phyloP scores from a whole-genome alignment of 2,329 filamentous ascomycete species.

The Exophiala dermatitidis region DNA sequence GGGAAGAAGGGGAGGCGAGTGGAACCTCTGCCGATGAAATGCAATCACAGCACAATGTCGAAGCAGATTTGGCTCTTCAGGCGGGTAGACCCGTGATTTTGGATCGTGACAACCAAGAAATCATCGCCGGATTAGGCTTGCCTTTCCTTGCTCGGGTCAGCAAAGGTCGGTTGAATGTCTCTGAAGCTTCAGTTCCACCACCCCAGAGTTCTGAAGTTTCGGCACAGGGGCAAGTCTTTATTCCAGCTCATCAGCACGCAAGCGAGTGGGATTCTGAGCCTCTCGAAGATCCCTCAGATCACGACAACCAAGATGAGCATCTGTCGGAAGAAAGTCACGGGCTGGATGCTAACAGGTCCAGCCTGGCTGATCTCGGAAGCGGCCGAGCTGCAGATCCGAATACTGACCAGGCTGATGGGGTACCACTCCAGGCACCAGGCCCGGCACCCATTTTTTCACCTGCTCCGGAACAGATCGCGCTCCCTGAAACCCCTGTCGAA shows the following conservation, averaged over 20 bases:
- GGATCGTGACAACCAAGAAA: conserved; percentile 7
- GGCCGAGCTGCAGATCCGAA: too few relatives aligned
- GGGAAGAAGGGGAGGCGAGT: conserved; percentile 4
- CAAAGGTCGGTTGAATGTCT: conserved; percentile 18
- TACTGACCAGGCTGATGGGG: too few relatives aligned
- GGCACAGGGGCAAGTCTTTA: conserved; percentile 17
- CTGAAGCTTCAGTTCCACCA: conserved; percentile 17
- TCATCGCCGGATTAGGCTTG: conserved; percentile 5
- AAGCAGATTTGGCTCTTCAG: conserved; percentile 2
- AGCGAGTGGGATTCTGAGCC: not conserved
- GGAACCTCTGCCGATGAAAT: not conserved
- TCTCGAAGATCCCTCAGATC: conserved; percentile 1
- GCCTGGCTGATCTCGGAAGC: too few relatives aligned
- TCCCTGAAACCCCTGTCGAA: not conserved
- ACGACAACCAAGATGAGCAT: not conserved
- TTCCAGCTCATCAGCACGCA: conserved; percentile 8
- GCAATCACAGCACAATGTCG: not conserved
- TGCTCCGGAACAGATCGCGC: not conserved
- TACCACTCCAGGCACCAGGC: too few relatives aligned
- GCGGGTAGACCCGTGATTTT: not conserved
- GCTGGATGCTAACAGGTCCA: not conserved
- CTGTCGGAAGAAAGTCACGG: not conserved
- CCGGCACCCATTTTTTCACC: too few relatives aligned
- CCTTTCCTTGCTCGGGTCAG: conserved; percentile 13
- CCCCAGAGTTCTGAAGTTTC: conserved; percentile 13